Conservation (phyloP, 73 alveolate species). For the Tetrahymena elliotti region DNA sequence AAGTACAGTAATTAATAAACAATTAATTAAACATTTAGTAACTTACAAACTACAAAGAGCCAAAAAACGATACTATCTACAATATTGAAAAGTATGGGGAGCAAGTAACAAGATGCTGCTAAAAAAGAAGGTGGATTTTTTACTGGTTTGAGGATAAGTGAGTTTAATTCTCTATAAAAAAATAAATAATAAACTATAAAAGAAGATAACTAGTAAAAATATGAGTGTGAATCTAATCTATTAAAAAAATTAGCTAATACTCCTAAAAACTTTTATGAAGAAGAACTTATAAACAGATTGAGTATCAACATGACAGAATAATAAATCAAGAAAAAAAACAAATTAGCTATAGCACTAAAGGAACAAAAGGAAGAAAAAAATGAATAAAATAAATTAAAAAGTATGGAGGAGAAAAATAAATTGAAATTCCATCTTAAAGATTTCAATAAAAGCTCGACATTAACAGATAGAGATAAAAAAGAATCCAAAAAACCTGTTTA, state of each 20-base stretch:
- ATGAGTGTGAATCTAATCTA: background rate
- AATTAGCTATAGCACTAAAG: background rate
- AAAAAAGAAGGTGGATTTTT: background rate
- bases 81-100: background rate
- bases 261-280: background rate
- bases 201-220: background rate
- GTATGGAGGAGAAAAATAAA: background rate
- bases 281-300: background rate
- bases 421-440: too few relatives aligned
- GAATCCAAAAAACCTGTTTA: background rate
- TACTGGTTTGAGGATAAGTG: background rate
- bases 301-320: background rate
- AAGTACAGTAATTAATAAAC: background rate
- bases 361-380: background rate
- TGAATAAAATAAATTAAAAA: background rate
- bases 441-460: background rate
- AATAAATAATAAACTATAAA: background rate
- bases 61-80: background rate
- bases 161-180: background rate
- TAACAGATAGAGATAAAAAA: background rate
- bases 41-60: background rate
- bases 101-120: background rate
- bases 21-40: background rate
- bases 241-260: background rate
- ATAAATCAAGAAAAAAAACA: background rate